These are phyloP conservation scores for Salix arbutifolia DNA, from an alignment of 345 rosid genomes.

Conservation along the genomic window DNA sequence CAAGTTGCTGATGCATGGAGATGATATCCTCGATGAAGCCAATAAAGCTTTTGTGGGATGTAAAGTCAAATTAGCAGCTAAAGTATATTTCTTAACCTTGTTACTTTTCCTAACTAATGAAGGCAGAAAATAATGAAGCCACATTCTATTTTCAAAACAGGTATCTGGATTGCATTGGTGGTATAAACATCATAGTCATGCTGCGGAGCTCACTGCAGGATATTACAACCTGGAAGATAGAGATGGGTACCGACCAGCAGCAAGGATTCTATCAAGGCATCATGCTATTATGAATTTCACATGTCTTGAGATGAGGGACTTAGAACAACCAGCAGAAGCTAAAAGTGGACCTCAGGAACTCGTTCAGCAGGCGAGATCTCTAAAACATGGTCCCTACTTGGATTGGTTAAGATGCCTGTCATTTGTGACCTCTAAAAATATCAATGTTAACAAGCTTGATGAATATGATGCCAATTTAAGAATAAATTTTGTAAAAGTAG, in stretches of 20 bases:
- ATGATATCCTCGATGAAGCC: slow-evolving; percentile 72
- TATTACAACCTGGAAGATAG: slow-evolving; percentile 60
- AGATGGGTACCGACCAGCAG: slow-evolving; percentile 72
- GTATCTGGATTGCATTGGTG: slow-evolving; percentile 93
- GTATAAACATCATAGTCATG: slow-evolving; percentile 67
- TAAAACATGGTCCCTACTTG: not conserved
- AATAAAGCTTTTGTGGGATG: slow-evolving; percentile 62
- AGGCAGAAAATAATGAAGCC: not conserved
- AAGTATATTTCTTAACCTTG: slow-evolving; percentile 34
- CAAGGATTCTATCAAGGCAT: slow-evolving; percentile 69
- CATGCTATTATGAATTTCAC: slow-evolving; percentile 66
- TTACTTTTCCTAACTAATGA: not conserved
- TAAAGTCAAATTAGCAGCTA: slow-evolving; percentile 75
- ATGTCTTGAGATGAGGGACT: slow-evolving; percentile 76
- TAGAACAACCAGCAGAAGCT: slow-evolving; percentile 52
- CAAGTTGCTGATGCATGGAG: slow-evolving; percentile 69
- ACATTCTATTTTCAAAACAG: slow-evolving; percentile 28
- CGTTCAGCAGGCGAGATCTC: slow-evolving; percentile 59
- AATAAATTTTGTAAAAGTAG: not conserved
- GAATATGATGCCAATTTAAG: not conserved
- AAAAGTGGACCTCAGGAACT: slow-evolving; percentile 79
- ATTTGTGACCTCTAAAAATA: not conserved
- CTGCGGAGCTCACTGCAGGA: slow-evolving; percentile 87
- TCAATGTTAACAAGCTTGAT: not conserved
- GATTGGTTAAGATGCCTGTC: not conserved